Percentiles rank a stretch among this genome's conserved stretches.
Evolutionary conservation across 2,329 filamentous ascomycete species (phyloP).

Genomic region (Botrytis galanthina): DNA sequence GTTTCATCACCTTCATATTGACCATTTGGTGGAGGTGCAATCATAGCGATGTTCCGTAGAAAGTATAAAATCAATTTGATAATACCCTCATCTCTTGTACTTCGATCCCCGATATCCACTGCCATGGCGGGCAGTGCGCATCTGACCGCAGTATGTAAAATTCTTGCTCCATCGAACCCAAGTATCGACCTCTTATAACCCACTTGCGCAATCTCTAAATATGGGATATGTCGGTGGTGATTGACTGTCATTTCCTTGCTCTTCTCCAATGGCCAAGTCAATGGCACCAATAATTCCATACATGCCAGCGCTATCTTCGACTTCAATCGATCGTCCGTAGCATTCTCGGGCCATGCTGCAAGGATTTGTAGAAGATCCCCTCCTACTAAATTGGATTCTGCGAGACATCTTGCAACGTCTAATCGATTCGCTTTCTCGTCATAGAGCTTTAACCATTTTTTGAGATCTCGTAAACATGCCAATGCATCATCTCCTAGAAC

Average conservation of each 20-base stretch:
- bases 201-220: slow-evolving; percentile 82
- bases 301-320: slow-evolving; percentile 79
- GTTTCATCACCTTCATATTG: slow-evolving; percentile 84
- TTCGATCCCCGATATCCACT: slow-evolving; percentile 70
- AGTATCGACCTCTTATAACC: slow-evolving; percentile 87
- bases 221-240: slow-evolving; percentile 87
- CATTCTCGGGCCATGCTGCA: slow-evolving; percentile 73
- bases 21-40: slow-evolving; percentile 69
- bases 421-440: slow-evolving; percentile 91
- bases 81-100: slow-evolving; percentile 80
- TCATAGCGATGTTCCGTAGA: slow-evolving; percentile 83
- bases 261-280: slow-evolving; percentile 91
- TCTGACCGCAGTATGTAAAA: slow-evolving; percentile 78
- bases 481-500: slow-evolving; percentile 89
- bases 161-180: slow-evolving; percentile 72
- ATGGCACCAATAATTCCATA: slow-evolving; percentile 83
- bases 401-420: slow-evolving; percentile 89
- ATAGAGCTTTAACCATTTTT: slow-evolving; percentile 92
- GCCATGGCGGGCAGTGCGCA: slow-evolving; percentile 85
- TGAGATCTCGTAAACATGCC: slow-evolving; percentile 87
- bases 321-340: slow-evolving; percentile 70
- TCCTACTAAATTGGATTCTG: slow-evolving; percentile 87
- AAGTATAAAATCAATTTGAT: slow-evolving; percentile 90
- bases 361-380: slow-evolving; percentile 90
- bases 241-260: slow-evolving; percentile 86